Evolutionary conservation across 1,284 basidiomycete species (phyloP), one percentile per base, ranked within the genome.

Genomic region (Fomitiporia mediterranea): DNA sequence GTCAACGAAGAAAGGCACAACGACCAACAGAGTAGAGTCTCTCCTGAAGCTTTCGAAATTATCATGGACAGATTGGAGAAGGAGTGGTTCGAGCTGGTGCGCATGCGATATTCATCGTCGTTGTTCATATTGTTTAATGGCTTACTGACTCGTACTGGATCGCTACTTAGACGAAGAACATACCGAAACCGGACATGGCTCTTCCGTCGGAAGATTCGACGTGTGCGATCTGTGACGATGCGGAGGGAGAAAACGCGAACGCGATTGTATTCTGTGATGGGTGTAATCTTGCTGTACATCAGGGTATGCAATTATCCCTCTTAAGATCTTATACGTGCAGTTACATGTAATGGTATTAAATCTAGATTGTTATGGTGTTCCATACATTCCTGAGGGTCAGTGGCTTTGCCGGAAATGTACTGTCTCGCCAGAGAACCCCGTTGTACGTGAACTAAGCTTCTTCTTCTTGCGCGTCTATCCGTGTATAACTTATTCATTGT

Each of bases 231-330:
- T 99, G 97, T 67, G 96, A 99, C 65, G 96, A 99, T 67, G 92
- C 94, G 2, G 97, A 99, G 66, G 96, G 94, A 61, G 97, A 99
- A 72, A 98, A 98, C 69, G 92, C 90, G 58, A 99, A 99, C 68
- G 97, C 95, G 4, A 99, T 99, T 63, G 96, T 99, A 15, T 99
- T 99, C 68, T 99, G 97, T 70, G 97, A 99, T 68, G 97, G 97
- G 0, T 99, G 97, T 71, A 99, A 99, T 69, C 76, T 99, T 27
- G 97, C 97, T 6, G 96, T 99, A 3, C 97, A 99, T 72, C 97
- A 99, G 81, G 93, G 92, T 89, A 61, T 54, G 79, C 15, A 27
- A 15, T 39, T 25, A 37, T 39, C 19, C 17, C 42, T 44, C 21
- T 54, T 3, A 49, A 15, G 2, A 11, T 19, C 40, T 55, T 6